A percentile compares a stretch with the other conserved stretches of the same genome.
Evolutionary conservation across 345 rosid genomes (phyloP).

Genomic region (Alliaria petiolata): DNA sequence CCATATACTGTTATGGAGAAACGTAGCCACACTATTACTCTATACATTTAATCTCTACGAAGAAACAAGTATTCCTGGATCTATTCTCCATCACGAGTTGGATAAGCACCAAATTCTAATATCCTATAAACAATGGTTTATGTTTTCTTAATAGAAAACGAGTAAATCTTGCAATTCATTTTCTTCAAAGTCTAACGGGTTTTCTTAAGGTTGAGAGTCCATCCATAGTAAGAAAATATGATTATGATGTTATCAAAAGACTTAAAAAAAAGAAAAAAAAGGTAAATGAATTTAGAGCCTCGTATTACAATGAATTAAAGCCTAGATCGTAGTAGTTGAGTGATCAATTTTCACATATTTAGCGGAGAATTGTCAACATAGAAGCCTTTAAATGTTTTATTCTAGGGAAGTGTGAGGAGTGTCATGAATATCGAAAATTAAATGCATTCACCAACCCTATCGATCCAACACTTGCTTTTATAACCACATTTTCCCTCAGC

Average conservation of each 20-base stretch:
- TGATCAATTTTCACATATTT: not conserved
- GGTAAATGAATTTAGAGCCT: no score
- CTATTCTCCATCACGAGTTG: conserved; percentile 3
- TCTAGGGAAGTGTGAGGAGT: conserved; percentile 18
- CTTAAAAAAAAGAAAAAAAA: no score
- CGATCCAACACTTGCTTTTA: conserved; percentile 19
- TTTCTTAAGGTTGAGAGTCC: no score
- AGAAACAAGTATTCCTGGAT: not conserved
- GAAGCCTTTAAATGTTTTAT: conserved; percentile 2
- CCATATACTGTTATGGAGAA: not conserved
- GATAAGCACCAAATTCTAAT: not conserved
- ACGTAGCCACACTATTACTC: not conserved
- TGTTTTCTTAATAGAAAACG: no score
- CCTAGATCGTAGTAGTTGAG: no score
- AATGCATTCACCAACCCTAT: conserved; percentile 35
- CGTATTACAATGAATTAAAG: not conserved
- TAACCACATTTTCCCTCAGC: conserved; percentile 18
- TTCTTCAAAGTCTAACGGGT: no score
- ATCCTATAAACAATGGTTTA: no score
- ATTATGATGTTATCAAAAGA: no score
- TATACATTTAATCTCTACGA: not conserved
- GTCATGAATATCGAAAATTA: conserved; percentile 26
- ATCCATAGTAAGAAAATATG: no score
- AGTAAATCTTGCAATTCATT: no score
- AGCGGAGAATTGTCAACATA: not conserved